Evolutionary conservation across 805 yeast species (phyloP), one percentile per base, ranked within the genome.

Genomic region (Starmerella sirachaensis): DNA sequence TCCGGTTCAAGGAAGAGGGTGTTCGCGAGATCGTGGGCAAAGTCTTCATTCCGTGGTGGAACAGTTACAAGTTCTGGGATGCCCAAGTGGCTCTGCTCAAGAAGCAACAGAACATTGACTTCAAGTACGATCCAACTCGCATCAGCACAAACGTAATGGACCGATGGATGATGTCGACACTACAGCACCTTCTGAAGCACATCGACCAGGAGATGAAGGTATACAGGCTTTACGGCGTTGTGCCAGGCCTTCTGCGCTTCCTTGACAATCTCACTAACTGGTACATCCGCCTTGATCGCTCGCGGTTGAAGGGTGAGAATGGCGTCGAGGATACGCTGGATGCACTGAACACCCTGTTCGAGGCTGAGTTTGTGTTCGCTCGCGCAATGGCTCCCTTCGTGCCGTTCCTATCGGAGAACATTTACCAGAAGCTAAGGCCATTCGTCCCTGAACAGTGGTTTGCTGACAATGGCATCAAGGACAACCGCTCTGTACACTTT

Each of bases 311-410:
- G 78, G 97, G 97, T 59, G 91, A 79, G 56, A 78, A 72, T 43
- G 95, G 94, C 43, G 62, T 73, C 35, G 78, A 75, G 40, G 98
- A 91, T 57, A 79, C 95, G 53, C 61, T 75, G 51, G 72, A 72
- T 54, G 95, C 95, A 33, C 71, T 91, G 55, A 91, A 91, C 65
- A 81, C 96, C 18, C 68, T 91, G 61, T 76, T 86, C 40, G 94
- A 85, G 59, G 94, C 91, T 23, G 68, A 86, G 52, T 80, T 81
- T 60, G 83, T 84, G 31, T 75, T 91, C 55, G 78, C 75, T 35
- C 76, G 96, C 59, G 93, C 94, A 33, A 88, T 91, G 96, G 97
- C 97, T 41, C 98, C 99, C 49, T 91, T 91, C 66, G 86, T 97
- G 37, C 99, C 99, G 48, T 93, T 78, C 70, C 69, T 93, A 61